Conservation (phyloP, 352 stramenopile genomes). For the Pythium sp. region DNA sequence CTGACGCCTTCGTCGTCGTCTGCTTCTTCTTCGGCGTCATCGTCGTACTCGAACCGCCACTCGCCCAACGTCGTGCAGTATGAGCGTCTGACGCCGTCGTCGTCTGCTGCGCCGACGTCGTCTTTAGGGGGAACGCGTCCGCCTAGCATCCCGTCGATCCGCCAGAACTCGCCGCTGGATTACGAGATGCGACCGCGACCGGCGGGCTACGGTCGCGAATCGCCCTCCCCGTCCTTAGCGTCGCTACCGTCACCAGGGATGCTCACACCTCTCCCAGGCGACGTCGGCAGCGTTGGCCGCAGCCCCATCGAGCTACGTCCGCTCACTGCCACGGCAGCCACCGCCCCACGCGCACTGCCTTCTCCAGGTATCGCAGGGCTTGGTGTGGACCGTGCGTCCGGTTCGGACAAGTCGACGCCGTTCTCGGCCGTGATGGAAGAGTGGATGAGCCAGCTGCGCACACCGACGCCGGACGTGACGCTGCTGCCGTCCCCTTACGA, state of each 20-base stretch:
- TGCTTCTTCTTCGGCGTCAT: background rate
- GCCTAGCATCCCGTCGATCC: constrained; percentile 24
- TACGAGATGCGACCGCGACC: constrained; percentile 36
- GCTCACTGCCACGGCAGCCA: background rate
- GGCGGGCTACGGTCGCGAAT: constrained; percentile 1
- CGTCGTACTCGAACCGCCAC: constrained; percentile 9
- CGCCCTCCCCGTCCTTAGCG: constrained; percentile 24
- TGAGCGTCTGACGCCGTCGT: constrained; percentile 37
- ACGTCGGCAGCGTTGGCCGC: constrained; percentile 21
- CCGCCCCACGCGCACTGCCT: background rate
- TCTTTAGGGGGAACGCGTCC: constrained; percentile 5
- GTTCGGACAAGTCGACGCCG: constrained; percentile 33
- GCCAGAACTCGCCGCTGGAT: constrained; percentile 32
- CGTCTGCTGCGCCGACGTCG: constrained; percentile 21
- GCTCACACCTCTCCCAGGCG: constrained; percentile 41
- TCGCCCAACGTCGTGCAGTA: constrained; percentile 36
- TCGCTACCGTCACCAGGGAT: constrained; percentile 50
- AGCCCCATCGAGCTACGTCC: constrained; percentile 37
- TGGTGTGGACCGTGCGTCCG: background rate
- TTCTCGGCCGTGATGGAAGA: constrained; percentile 77
- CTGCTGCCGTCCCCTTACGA: constrained; percentile 76
- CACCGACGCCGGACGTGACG: constrained; percentile 75
- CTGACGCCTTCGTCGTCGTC: constrained; percentile 4
- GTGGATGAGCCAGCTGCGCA: constrained; percentile 78
- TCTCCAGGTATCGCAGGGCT: constrained; percentile 1